Percentiles rank a stretch among this genome's conserved stretches.
Evolutionary conservation across 495 filamentous ascomycete species (phyloP).

Genomic region (Xanthoparmelia taractica): DNA sequence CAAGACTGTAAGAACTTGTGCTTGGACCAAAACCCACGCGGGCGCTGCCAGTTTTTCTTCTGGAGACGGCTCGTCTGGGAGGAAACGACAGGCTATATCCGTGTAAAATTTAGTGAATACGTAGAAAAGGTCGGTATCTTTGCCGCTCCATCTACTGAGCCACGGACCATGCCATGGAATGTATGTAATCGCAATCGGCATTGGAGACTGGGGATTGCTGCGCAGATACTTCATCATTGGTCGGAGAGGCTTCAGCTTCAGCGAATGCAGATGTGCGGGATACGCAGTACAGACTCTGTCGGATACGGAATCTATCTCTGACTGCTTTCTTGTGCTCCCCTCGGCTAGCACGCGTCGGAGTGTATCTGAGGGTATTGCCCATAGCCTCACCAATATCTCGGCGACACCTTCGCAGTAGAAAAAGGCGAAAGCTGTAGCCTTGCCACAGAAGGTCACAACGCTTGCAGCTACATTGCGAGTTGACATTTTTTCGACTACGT

Average conservation of each 20-base stretch:
- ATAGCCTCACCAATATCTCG: constrained; percentile 76
- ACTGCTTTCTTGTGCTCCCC: constrained; percentile 44
- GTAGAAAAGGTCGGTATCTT: constrained; percentile 88
- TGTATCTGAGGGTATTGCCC: constrained; percentile 58
- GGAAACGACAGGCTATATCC: constrained; percentile 70
- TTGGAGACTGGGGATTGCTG: constrained; percentile 45
- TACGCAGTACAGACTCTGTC: constrained; percentile 61
- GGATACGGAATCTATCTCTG: constrained; percentile 34
- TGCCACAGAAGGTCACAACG: constrained; percentile 87
- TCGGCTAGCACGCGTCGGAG: constrained; percentile 65
- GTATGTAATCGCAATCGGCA: constrained; percentile 60
- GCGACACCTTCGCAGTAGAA: constrained; percentile 89
- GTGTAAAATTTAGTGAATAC: constrained; percentile 91
- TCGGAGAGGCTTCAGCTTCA: constrained; percentile 64
- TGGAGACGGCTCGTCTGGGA: constrained; percentile 59
- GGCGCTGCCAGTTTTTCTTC: constrained; percentile 59
- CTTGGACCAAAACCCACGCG: constrained; percentile 74
- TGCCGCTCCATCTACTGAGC: constrained; percentile 78
- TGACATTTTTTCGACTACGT: constrained; percentile 89
- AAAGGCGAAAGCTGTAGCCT: constrained; percentile 90
- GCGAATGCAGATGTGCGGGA: constrained; percentile 58
- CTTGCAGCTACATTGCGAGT: constrained; percentile 83
- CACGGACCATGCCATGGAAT: constrained; percentile 84
- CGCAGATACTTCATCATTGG: constrained; percentile 58
- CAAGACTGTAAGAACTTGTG: constrained; percentile 72